Base-by-base conservation (phyloP, 1,284 basidiomycete genomes). In the Xanthoconium separans region DNA sequence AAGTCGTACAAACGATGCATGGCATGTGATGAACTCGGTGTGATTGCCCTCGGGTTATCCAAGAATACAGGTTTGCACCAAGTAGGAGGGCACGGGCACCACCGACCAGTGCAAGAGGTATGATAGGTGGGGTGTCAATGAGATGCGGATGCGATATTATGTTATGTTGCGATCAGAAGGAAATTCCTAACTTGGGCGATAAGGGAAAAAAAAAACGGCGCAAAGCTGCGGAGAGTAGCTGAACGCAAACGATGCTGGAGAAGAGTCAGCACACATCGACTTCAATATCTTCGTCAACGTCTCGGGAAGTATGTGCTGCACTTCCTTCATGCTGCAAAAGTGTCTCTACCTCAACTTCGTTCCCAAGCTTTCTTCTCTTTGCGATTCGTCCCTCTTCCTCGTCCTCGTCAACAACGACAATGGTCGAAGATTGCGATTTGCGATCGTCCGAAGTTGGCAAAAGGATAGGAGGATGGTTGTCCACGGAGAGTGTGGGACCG, bases 321-420 rank as follows among this genome's bases (percentile, higher is more conserved):
- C 41, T 55, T 40, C 27, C 24, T 18, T 54, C 51, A 22, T 31
- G 29, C 30, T 44, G 50, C 46, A 24, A 22, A 15, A 41, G 33
- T 13, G 24, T 44, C 42, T 29, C 29, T 12, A 30, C 10, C 9
- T 45, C 51, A 29, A 8, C 30, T 18, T 52, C 44, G 34, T 51
- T 45, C 8, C 40, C 56, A 22, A 77, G 58, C 47, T 68, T 72
- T 60, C 84, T 75, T 61, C 77, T 79, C 72, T 87, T 87, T 49
- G 71, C 61, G 18, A 73, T 75, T 46, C 80, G 84, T 29, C 75
- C 77, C 22, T 81, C 79, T 31, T 78, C 80, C 22, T 80, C 58
- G 53, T 73, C 83, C 34, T 83, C 82, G 55, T 85, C 84, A 49
- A 83, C 81, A 39, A 84, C 75, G 31, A 84, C 69, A 50, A 84